Evolutionary conservation across 1,139 yeast species (phyloP).

Genomic region (Blastobotrys elegans): DNA sequence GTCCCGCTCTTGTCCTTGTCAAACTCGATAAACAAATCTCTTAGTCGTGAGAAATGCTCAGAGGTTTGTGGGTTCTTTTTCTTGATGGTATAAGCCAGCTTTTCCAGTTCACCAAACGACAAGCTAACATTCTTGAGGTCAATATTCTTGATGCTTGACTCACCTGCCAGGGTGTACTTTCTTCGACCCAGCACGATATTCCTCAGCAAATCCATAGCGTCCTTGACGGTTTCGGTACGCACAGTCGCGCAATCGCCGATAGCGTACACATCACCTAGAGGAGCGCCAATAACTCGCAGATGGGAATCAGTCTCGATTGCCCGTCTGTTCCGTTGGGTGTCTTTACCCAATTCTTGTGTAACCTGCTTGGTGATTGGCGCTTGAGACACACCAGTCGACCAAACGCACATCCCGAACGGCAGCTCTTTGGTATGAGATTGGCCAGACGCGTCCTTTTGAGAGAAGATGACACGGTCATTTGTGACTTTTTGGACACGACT

Average conservation of each 20-base stretch:
- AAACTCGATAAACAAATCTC: conserved; percentile 47
- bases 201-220: conserved; percentile 40
- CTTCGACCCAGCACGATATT: conserved; percentile 25
- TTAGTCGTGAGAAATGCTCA: conserved; percentile 49
- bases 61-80: conserved; percentile 53
- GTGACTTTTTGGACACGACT: conserved; percentile 54
- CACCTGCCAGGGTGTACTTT: conserved; percentile 22
- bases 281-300: conserved; percentile 56
- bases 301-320: conserved; percentile 68
- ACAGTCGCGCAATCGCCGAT: conserved; percentile 65
- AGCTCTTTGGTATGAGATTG: conserved; percentile 38
- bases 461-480: conserved; percentile 50
- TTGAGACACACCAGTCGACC: conserved; percentile 68
- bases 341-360: conserved; percentile 39
- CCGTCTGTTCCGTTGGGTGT: conserved; percentile 47
- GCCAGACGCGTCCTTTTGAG: conserved; percentile 34
- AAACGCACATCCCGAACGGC: conserved; percentile 57
- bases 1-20: conserved; percentile 45
- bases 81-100: conserved; percentile 40
- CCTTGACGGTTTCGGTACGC: conserved; percentile 51
- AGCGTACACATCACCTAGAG: conserved; percentile 58
- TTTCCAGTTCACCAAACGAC: conserved; percentile 44
- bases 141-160: conserved; percentile 25
- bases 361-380: conserved; percentile 51
- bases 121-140: conserved; percentile 42